Base-by-base conservation (phyloP, 129 eudicot genomes). In the Rutidosis leptorrhynchoides region DNA sequence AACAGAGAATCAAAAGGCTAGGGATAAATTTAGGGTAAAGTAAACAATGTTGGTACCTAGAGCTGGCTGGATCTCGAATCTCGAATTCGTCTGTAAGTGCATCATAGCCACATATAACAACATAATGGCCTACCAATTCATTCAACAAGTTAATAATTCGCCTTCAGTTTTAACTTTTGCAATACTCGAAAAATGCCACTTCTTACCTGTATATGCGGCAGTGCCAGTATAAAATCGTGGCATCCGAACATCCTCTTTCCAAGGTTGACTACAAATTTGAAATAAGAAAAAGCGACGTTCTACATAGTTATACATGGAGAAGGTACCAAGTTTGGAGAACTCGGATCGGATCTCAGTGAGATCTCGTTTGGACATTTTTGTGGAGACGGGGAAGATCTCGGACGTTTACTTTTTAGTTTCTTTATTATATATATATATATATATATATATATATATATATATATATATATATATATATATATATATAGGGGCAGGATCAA, bases 41-140 rank as follows among this genome's bases (percentile, higher is more conserved):
- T 42, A 48, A 40, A 43, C 0, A 27, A 21, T 24, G 11, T 32
- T 43, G 62, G 49, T 74, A 93, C 99, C 96, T 89, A 57, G 94
- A 86, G 81, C 90, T 94, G 65, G 97, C 96, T 37, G 99, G 99
- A 84, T 94, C 99, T 72, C 99, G 85, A 45, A 94, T 94, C 81
- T 94, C 97, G 79, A 89, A 94, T 85, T 82, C 95, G 20, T 86
- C 87, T 11, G 79, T 74, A 32, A 45, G 81, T 52, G 95, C 73
- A 79, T 94, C 99, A 77, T 94, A 94, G 71, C 99, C 97, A 69
- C 95, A 94, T 11, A 94, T 84, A 52, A 94, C 79, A 45, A 94
- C 83, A 59, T 89, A 94, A 69, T 94, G 99, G 74, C 99, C 99
- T 94, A 80, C 26, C 33, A 26, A 54, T 51, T 53, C 69, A 72